Evolutionary conservation across 805 yeast species (phyloP).

Genomic region (Monosporozyma unispora): DNA sequence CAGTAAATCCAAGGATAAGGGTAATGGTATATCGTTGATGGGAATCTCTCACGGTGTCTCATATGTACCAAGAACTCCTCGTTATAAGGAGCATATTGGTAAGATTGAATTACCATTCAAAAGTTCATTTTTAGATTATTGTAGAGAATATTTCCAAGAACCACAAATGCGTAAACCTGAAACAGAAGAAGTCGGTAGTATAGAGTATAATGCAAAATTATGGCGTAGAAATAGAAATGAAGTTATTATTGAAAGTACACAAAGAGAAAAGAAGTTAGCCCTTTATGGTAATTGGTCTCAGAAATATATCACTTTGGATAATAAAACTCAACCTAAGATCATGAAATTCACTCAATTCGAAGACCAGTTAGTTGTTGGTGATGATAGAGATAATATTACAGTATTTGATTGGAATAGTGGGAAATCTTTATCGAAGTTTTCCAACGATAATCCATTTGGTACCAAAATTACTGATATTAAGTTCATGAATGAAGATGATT

Average conservation of each 20-base stretch:
- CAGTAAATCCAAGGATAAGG: constrained; percentile 17
- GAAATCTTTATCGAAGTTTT: constrained; percentile 54
- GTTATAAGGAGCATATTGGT: constrained; percentile 33
- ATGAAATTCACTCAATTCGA: constrained; percentile 87
- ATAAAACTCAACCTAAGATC: constrained; percentile 70
- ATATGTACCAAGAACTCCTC: constrained; percentile 49
- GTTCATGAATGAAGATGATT: constrained; percentile 86
- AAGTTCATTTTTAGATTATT: constrained; percentile 62
- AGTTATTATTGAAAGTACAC: constrained; percentile 76
- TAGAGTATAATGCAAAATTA: constrained; percentile 66
- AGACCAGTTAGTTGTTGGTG: constrained; percentile 66
- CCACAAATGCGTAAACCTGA: constrained; percentile 87
- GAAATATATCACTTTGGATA: constrained; percentile 48
- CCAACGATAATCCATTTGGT: constrained; percentile 79
- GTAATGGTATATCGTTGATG: constrained; percentile 17
- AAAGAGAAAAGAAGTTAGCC: constrained; percentile 77
- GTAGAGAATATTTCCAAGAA: constrained; percentile 87
- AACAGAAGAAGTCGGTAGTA: constrained; percentile 85
- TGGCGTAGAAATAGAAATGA: constrained; percentile 93
- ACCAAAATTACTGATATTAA: constrained; percentile 81
- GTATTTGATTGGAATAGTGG: constrained; percentile 81
- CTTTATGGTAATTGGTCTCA: constrained; percentile 80
- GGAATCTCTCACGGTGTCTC: constrained; percentile 34
- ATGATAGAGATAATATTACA: constrained; percentile 72
- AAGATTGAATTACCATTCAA: constrained; percentile 39